Evolutionary conservation across 148 eudicot genomes (phyloP), one percentile per base, ranked within the genome.

Genomic region (Camellia lanceoleosa): DNA sequence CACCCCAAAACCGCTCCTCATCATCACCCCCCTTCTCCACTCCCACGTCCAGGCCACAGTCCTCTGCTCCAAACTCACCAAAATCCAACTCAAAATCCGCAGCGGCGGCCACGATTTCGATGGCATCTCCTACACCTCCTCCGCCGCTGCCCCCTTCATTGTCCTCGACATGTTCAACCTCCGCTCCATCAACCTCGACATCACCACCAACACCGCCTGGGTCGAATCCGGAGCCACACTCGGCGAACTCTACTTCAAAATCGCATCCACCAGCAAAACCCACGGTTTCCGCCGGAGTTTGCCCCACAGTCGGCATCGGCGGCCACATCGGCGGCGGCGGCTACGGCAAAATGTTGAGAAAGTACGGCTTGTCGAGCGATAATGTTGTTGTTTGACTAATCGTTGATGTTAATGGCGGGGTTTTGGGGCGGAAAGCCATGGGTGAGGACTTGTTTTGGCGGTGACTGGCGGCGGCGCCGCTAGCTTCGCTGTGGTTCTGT

Each of bases 381-480:
- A 81, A 89, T 30, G 55, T 85, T 12, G 16, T 84, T 0, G 91
- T 86, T 41, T 87, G 87, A 0, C 30, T 42, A 7, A 64, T 88
- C 0, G 87, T 88, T 8, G 84, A 83, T 19, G 73, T 51, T 10
- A 41, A 79, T 2, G 91, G 89, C 43, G 4, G 55, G 11, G 19
- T 84, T 41, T 54, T 84, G n/a, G 81, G 84, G 54, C 63, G 84
- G 58, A 77, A 74, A 52, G 23, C 82, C 38, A 85, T 88, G 90
- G 88, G 85, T 0, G 90, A 88, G 20, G 88, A 88, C 23, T 69
- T 85, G 0, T 87, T 87, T 60, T 87, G 90, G 86, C 90, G 0
- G 83, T 87, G 47, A 62, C 78, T 3, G 86, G 88, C 2, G 86
- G 88, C 3, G 89, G 86, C 0, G 84, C 83, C 15, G 89, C 85